Conservation (phyloP, 768 basidiomycete species). For the Tricholoma sp. region DNA sequence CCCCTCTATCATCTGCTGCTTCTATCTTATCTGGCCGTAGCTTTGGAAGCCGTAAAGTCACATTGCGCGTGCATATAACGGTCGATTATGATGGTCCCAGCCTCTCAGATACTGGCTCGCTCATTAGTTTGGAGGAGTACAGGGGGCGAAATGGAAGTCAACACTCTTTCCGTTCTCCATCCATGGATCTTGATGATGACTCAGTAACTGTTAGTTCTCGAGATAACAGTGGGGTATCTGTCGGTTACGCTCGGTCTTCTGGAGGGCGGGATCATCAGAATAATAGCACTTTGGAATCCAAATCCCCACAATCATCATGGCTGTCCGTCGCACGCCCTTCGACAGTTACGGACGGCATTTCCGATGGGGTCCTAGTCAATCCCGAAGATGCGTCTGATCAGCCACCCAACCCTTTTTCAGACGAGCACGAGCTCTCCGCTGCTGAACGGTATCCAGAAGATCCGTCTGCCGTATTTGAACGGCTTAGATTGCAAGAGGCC, state of each 20-base stretch:
- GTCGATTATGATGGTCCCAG: constrained; percentile 92
- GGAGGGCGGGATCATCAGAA: constrained; percentile 2
- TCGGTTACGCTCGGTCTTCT: constrained; percentile 5
- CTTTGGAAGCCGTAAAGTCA: constrained; percentile 66
- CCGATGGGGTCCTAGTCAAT: not conserved
- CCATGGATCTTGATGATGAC: constrained; percentile 60
- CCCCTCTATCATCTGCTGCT: constrained; percentile 62
- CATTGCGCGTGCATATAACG: constrained; percentile 66
- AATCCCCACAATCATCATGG: constrained; percentile 8
- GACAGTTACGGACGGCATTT: not conserved
- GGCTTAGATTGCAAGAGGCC: constrained; percentile 41
- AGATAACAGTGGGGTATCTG: constrained; percentile 38
- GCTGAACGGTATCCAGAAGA: constrained; percentile 33
- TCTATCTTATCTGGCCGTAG: constrained; percentile 72
- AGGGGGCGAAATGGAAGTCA: constrained; percentile 54
- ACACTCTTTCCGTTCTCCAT: constrained; percentile 40
- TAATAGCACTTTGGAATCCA: constrained; percentile 1
- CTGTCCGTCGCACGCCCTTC: constrained; percentile 5
- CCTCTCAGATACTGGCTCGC: constrained; percentile 82
- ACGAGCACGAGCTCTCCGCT: constrained; percentile 19
- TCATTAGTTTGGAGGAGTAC: constrained; percentile 76
- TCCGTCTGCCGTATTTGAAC: constrained; percentile 49
- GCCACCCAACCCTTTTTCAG: constrained; percentile 21
- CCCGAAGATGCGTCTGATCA: not conserved
- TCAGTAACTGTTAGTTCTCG: constrained; percentile 72